Evolutionary conservation across 306 rosid genomes (phyloP).

Genomic region (Citrullus amarus): DNA sequence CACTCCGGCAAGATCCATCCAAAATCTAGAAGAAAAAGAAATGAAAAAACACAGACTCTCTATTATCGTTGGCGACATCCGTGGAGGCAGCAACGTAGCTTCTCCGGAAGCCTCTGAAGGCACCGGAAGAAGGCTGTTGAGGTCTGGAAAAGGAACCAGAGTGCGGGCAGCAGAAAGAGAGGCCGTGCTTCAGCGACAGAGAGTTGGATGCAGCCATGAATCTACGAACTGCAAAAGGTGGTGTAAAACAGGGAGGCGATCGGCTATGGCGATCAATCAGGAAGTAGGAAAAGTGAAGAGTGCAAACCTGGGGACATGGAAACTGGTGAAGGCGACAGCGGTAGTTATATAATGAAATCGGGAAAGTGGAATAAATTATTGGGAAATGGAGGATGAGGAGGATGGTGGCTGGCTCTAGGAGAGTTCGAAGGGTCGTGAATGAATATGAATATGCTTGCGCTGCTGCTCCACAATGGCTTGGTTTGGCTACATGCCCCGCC

Average conservation of each 20-base stretch:
- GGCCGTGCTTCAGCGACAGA: conserved; percentile 35
- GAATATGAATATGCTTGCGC: not conserved
- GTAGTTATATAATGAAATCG: not conserved
- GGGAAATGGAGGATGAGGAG: not conserved
- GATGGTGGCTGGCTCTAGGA: conserved; percentile 1
- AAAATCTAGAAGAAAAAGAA: not conserved
- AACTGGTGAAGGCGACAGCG: not conserved
- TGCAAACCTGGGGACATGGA: conserved; percentile 34
- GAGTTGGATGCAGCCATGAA: conserved; percentile 37
- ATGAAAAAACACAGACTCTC: conserved; percentile 34
- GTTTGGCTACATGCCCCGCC: not conserved
- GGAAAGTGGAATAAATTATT: not conserved
- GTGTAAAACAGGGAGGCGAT: not conserved
- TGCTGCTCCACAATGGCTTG: not conserved
- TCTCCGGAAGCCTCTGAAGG: conserved; percentile 34
- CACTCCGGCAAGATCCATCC: not conserved
- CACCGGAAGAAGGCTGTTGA: conserved; percentile 20
- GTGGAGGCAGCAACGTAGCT: conserved; percentile 47
- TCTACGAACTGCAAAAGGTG: conserved; percentile 27
- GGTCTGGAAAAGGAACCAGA: conserved; percentile 10
- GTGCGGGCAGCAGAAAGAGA: conserved; percentile 33
- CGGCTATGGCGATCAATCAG: not conserved
- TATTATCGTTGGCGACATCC: conserved; percentile 59
- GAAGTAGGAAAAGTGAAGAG: not conserved
- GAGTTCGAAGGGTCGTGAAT: not conserved